phyloP scores from a whole-genome alignment of 1,284 basidiomycete species.

The Pholiota adiposa region DNA sequence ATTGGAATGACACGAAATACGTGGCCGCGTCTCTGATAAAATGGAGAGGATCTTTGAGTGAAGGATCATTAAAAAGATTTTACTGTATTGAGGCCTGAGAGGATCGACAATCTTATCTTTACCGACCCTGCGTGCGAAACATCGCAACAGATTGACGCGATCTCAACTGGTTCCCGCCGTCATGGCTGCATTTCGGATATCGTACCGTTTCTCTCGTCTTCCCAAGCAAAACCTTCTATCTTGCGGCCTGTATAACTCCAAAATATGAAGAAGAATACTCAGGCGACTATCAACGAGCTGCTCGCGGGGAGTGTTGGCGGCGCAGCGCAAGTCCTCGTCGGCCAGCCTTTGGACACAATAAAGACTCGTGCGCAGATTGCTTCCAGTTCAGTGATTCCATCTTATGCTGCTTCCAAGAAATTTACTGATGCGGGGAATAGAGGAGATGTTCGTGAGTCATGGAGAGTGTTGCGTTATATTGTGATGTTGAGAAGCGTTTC shows the following conservation, averaged over 20 bases:
- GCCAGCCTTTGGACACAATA: conserved; percentile 87
- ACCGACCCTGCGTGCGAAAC: neutral
- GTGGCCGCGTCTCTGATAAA: no score
- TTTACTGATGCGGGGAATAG: conserved; percentile 38
- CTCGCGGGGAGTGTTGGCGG: conserved; percentile 80
- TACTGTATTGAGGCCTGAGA: no score
- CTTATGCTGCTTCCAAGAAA: neutral
- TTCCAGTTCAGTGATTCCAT: conserved; percentile 53
- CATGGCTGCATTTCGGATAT: neutral
- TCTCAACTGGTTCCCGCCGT: neutral
- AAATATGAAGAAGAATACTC: conserved; percentile 27
- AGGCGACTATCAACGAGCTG: conserved; percentile 70
- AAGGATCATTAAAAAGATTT: no score
- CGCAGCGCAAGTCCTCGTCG: conserved; percentile 82
- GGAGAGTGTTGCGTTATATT: neutral
- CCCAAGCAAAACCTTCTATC: neutral
- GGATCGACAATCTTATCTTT: conserved; percentile 2
- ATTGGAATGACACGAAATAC: no score
- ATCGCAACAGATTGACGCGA: conserved; percentile 8
- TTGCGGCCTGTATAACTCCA: neutral
- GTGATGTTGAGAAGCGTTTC: neutral
- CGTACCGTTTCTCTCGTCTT: neutral
- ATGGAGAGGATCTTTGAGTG: no score
- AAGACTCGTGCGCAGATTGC: conserved; percentile 83
- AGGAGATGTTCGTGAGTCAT: conserved; percentile 80